Base-by-base conservation (phyloP, 306 rosid genomes). In the Dicorynia guianensis region DNA sequence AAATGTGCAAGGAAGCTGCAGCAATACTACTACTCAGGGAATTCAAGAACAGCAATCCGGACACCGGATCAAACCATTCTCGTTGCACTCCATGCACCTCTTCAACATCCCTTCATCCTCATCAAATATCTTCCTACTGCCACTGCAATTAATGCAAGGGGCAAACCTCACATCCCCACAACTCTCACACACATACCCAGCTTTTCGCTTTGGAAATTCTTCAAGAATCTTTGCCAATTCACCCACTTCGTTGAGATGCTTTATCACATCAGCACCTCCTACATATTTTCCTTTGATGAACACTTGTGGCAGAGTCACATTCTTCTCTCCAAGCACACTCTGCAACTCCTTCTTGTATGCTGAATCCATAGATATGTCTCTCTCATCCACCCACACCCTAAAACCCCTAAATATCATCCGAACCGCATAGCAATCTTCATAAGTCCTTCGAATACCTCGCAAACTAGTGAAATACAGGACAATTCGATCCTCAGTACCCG, bases 371-470 rank as follows among this genome's bases (percentile, higher is more conserved):
- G 96, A 90, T 30, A 95, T 78, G 36, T 95, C 99, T 10, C 99
- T 84, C 72, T 92, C 99, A 11, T 95, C 99, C 18, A 95, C 88
- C 97, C 99, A 92, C 63, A 95, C 88, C 85, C 99, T 85, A 69
- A 92, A 95, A 34, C 99, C 97, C 67, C 87, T 81, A 48, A 95
- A 85, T 10, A 95, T 92, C 82, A 79, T 92, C 84, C 80, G 73
- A 19, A 95, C 98, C 0, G 98, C 91, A 40, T 89, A 86, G 77
- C 99, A 95, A 71, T 95, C 99, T 76, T 95, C 99, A 39, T 79
- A 90, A 0, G 99, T 95, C 72, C 99, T 82, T 13, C 99, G 86
- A 68, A 95, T 69, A 10, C 99, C 97, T 20, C 98, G 78, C 66
- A 95, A 82, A 73, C 97, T 92, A 11, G 99, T 95, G 42, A 90